phyloP scores from a whole-genome alignment of 805 yeast species.

The Saccharomyces kudriavzevii region DNA sequence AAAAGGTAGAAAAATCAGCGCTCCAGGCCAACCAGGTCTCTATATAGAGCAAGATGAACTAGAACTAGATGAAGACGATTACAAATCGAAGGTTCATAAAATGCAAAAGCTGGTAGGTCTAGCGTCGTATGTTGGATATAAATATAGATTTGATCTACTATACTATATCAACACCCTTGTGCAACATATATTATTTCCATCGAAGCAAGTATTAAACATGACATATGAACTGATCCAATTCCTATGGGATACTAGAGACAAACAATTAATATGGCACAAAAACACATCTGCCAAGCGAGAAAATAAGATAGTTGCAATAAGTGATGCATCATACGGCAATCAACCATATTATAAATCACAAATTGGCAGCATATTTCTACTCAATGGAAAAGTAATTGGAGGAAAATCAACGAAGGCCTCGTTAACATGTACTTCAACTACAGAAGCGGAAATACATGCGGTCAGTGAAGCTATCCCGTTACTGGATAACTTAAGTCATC shows the following conservation, averaged over 20 bases:
- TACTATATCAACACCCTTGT: not conserved
- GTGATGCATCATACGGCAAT: slow-evolving; percentile 3
- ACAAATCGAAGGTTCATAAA: not conserved
- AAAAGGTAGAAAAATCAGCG: slow-evolving; percentile 1
- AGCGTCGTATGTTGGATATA: not conserved
- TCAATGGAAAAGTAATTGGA: not conserved
- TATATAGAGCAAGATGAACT: slow-evolving; percentile 3
- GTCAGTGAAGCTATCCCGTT: not conserved
- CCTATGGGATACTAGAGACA: slow-evolving; percentile 3
- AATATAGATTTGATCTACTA: not conserved
- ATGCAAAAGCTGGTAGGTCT: not conserved
- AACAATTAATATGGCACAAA: slow-evolving; percentile 4
- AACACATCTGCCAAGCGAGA: not conserved
- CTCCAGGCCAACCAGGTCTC: slow-evolving; percentile 9
- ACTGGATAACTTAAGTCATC: not conserved
- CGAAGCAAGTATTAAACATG: slow-evolving; percentile 1
- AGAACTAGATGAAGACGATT: not conserved
- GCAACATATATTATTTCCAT: slow-evolving; percentile 5
- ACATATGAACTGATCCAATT: slow-evolving; percentile 1
- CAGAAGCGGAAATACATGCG: slow-evolving; percentile 1
- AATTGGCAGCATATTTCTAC: not conserved
- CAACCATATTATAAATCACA: slow-evolving; percentile 4
- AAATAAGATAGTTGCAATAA: not conserved
- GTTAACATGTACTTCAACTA: not conserved
- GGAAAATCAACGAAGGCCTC: not conserved